These are phyloP conservation scores for Capsicum pubescens DNA, from an alignment of 257 asterid species.

Conservation along the genomic window DNA sequence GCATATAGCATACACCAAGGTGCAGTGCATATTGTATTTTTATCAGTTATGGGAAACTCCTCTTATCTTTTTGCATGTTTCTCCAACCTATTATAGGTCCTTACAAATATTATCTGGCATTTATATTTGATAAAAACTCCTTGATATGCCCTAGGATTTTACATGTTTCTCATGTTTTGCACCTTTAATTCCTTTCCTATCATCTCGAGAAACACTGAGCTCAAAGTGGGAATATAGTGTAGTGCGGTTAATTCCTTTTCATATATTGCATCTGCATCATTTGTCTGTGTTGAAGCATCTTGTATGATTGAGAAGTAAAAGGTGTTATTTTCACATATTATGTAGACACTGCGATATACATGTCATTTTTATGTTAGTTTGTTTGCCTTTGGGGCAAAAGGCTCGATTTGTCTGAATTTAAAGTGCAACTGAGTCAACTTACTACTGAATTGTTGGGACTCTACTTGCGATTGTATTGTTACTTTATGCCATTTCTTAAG, in stretches of 20 bases:
- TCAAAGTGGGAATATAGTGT: not conserved
- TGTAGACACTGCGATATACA: not conserved
- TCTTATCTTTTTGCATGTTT: not conserved
- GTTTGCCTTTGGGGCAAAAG: not conserved
- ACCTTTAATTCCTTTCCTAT: too few relatives aligned
- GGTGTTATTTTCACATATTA: not conserved
- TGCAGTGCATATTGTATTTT: not conserved
- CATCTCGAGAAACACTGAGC: too few relatives aligned
- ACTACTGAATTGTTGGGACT: not conserved
- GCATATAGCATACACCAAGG: not conserved
- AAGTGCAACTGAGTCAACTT: not conserved
- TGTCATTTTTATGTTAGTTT: slow-evolving; percentile 14
- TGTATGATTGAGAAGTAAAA: not conserved
- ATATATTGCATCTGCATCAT: not conserved
- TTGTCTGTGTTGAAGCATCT: not conserved
- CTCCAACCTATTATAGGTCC: not conserved
- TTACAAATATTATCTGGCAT: not conserved
- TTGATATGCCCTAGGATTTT: not conserved
- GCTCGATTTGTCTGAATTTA: not conserved
- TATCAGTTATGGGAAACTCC: not conserved
- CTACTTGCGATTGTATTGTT: not conserved
- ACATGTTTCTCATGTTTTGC: too few relatives aligned
- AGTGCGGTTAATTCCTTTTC: not conserved
- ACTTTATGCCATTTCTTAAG: not conserved
- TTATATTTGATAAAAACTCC: not conserved